These are phyloP conservation scores for Artemisia tridentata DNA, from an alignment of 129 eudicot species.

Conservation along the genomic window DNA sequence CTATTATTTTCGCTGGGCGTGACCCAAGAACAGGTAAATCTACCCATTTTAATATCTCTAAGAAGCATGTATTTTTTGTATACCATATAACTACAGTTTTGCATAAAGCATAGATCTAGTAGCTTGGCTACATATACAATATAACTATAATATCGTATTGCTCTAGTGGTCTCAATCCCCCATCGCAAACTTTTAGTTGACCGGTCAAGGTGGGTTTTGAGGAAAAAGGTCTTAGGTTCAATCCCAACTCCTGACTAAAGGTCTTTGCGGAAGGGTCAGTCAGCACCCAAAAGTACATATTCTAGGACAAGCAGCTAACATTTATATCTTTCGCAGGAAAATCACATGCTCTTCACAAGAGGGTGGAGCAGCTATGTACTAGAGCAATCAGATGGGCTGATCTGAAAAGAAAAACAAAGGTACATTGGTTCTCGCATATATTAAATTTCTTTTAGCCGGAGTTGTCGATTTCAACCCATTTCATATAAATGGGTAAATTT, in stretches of 20 bases:
- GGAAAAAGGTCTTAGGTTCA: no score
- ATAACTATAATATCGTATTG: not conserved
- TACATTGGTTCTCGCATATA: constrained; percentile 11
- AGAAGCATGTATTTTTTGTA: not conserved
- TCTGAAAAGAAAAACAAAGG: constrained; percentile 84
- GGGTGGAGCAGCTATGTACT: constrained; percentile 97
- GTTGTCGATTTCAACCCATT: no score
- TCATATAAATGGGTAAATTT: no score
- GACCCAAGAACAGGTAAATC: constrained; percentile 89
- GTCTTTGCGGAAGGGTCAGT: no score
- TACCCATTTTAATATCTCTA: not conserved
- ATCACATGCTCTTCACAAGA: constrained; percentile 99
- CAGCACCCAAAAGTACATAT: not conserved
- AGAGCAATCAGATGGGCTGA: constrained; percentile 94
- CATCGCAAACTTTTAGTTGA: no score
- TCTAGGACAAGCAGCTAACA: constrained; percentile 14
- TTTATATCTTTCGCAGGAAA: constrained; percentile 53
- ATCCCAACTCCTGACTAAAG: no score
- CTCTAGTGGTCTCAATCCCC: no score
- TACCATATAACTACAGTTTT: not conserved
- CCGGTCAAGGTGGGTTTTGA: no score
- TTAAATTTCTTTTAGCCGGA: not conserved
- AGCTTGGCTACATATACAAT: not conserved
- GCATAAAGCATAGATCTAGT: not conserved
- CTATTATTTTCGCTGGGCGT: constrained; percentile 88